Conservation (phyloP, 2,329 filamentous ascomycete genomes). For the Talaromyces sp. region DNA sequence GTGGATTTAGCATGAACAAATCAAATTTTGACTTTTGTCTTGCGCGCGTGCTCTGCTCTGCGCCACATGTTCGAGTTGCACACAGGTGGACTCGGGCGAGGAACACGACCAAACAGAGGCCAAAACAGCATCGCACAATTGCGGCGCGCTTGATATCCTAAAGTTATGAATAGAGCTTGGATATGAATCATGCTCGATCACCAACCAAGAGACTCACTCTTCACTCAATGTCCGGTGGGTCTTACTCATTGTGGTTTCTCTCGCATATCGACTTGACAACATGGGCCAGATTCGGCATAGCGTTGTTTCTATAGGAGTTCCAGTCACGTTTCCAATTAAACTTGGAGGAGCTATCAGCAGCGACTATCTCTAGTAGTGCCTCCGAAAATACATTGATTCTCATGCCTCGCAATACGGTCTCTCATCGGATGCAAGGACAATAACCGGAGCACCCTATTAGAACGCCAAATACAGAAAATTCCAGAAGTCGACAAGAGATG, state of each 20-base stretch:
- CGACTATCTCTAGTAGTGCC: neutral
- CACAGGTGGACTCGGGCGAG: constrained; percentile 9
- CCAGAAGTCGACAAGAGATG: neutral
- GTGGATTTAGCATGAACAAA: neutral
- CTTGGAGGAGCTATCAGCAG: neutral
- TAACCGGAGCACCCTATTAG: neutral
- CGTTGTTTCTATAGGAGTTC: neutral
- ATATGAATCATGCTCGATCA: neutral
- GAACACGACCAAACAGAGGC: constrained; percentile 3
- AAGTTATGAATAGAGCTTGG: neutral
- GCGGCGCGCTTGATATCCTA: neutral
- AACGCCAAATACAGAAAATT: constrained; percentile 3
- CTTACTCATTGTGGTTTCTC: constrained; percentile 3
- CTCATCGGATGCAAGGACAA: neutral
- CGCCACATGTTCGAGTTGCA: neutral
- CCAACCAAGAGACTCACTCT: neutral
- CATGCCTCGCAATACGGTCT: neutral
- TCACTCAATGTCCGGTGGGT: neutral
- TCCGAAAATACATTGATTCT: neutral
- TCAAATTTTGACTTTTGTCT: neutral
- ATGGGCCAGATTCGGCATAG: neutral
- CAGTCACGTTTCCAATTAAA: constrained; percentile 6
- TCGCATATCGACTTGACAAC: neutral
- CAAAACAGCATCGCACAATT: constrained; percentile 3
- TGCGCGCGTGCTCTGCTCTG: neutral